Base-by-base conservation (phyloP, 805 yeast genomes). In the Yarrowia deformans region DNA sequence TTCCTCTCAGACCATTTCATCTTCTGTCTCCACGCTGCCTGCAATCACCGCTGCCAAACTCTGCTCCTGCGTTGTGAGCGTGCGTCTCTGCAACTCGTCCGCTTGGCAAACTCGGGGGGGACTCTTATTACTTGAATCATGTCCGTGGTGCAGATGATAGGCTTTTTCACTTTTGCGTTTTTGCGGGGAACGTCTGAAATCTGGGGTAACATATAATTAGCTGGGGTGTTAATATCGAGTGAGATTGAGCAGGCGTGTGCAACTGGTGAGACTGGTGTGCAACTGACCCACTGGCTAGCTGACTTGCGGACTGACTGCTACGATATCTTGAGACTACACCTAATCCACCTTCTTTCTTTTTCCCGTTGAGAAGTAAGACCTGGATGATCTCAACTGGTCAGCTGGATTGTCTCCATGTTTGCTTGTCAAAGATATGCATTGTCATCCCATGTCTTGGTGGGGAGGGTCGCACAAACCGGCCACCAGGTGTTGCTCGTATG, bases 51-150 rank as follows among this genome's bases (percentile, higher is more conserved):
- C 18, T 29, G 23, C 14, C 45, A 54, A 54, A 54, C 60, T 54
- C 45, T 54, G 60, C 60, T 54, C 60, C 60, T 54, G 60, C 60
- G 34, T 54, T 18, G 60, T 19, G 32, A 34, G 18, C 13, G 60
- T 12, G 19, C 6, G 58, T 34, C 14, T 29, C 23, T 13, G 32
- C 50, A 23, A 19, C 29, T 23, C 29, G 29, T 23, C 29, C 2
- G 4, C 29, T 23, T 23, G 29, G 29, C 29, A 23, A 23, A 23
- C 29, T 23, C 4, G 29, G 16, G 8, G 7, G 32, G 50, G 50
- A 16, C 32, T 23, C 32, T 46, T 46, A 46, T 46, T 46, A 46
- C 50, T 19, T 46, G 32, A 23, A 19, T 19, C 50, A 46, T 46
- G 50, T 19, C 50, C 23, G 50, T 19, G 32, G 50, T 46, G 50